Evolutionary conservation across 2,329 filamentous ascomycete species (phyloP).

Genomic region (Colletotrichum incanum): DNA sequence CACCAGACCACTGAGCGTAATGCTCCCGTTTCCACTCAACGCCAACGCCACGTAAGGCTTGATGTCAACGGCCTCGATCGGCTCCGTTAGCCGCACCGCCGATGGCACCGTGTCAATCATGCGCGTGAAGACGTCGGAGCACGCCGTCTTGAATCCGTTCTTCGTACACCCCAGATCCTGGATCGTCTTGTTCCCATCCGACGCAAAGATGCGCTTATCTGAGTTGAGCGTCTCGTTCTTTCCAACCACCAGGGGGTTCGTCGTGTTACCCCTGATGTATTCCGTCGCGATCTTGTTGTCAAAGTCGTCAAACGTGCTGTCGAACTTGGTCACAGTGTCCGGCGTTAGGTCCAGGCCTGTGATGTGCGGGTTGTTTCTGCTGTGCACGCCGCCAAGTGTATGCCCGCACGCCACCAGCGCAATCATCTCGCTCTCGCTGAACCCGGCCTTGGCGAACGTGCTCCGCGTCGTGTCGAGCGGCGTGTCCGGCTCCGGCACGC

Average conservation of each 20-base stretch:
- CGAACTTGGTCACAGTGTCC: conserved; percentile 55
- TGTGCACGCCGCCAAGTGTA: conserved; percentile 48
- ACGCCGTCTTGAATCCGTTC: conserved; percentile 55
- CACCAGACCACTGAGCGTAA: conserved; percentile 49
- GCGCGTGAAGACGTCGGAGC: conserved; percentile 49
- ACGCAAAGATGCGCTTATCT: conserved; percentile 45
- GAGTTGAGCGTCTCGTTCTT: conserved; percentile 46
- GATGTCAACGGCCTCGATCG: conserved; percentile 50
- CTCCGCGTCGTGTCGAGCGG: conserved; percentile 44
- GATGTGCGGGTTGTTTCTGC: conserved; percentile 47
- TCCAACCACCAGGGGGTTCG: conserved; percentile 46
- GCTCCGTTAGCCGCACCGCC: conserved; percentile 49
- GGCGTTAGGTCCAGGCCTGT: conserved; percentile 29
- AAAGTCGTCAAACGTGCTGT: conserved; percentile 47
- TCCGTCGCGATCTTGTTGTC: conserved; percentile 46
- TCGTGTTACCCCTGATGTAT: conserved; percentile 44
- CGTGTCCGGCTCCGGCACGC: conserved; percentile 48
- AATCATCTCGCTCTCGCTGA: conserved; percentile 48
- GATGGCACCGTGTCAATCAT: conserved; percentile 56
- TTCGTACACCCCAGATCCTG: conserved; percentile 54
- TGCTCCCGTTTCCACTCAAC: conserved; percentile 47
- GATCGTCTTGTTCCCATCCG: conserved; percentile 58
- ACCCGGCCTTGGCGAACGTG: conserved; percentile 46
- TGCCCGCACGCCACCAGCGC: conserved; percentile 48
- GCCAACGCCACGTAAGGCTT: conserved; percentile 51